Evolutionary conservation across 495 filamentous ascomycete species (phyloP).

Genomic region (Podospora pseudocomata): DNA sequence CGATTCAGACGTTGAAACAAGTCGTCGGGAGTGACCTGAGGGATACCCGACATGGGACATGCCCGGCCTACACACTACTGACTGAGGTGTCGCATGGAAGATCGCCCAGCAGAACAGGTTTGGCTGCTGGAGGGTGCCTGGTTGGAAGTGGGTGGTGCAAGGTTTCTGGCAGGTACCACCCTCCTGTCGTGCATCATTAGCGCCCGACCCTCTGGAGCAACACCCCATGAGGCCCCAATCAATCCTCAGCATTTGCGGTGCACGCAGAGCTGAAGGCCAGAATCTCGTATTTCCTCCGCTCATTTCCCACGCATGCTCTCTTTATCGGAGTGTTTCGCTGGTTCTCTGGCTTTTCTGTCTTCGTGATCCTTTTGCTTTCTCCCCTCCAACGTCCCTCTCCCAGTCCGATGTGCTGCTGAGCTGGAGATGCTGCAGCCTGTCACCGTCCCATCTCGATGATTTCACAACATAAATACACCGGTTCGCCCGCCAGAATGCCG

Average conservation of each 20-base stretch:
- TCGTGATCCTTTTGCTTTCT: background rate
- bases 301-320: background rate
- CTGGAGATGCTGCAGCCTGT: background rate
- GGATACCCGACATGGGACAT: background rate
- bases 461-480: constrained; percentile 4
- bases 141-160: background rate
- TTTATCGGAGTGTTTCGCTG: background rate
- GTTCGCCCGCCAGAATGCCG: constrained; percentile 23
- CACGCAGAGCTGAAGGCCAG: constrained; percentile 4
- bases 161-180: constrained; percentile 7
- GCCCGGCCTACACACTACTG: too few species aligned
- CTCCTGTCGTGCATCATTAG: background rate
- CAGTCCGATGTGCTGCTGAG: background rate
- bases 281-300: constrained; percentile 4
- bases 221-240: background rate
- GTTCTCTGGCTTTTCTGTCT: background rate
- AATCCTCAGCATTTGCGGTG: background rate
- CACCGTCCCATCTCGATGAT: constrained; percentile 12
- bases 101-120: background rate
- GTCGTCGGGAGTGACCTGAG: background rate
- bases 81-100: background rate
- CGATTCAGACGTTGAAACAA: background rate
- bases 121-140: background rate
- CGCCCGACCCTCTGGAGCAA: background rate
- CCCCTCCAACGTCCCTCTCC: background rate